Conservation (phyloP, 2,329 filamentous ascomycete genomes). For the Alternaria incomplexa region DNA sequence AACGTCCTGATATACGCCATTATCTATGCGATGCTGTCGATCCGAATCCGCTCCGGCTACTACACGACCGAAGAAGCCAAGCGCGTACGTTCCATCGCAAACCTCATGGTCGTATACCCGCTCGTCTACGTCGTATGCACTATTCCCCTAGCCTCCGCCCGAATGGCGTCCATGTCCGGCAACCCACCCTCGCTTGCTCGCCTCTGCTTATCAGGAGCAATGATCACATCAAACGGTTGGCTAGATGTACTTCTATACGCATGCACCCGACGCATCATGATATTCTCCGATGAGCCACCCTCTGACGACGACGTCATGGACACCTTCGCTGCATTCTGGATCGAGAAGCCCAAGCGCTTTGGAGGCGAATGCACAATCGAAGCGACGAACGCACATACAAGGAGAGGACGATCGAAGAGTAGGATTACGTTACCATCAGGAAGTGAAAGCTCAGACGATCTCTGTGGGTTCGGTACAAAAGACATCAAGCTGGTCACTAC, state of each 20-base stretch:
- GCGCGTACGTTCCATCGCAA: slow-evolving; percentile 51
- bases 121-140: slow-evolving; percentile 74
- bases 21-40: slow-evolving; percentile 50
- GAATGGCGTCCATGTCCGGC: slow-evolving; percentile 68
- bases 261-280: slow-evolving; percentile 61
- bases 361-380: slow-evolving; percentile 56
- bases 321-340: slow-evolving; percentile 45
- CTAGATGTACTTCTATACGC: slow-evolving; percentile 66
- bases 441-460: slow-evolving; percentile 35
- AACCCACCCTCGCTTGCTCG: slow-evolving; percentile 52
- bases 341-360: slow-evolving; percentile 45
- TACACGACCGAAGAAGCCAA: slow-evolving; percentile 42
- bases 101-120: slow-evolving; percentile 71
- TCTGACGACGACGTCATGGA: slow-evolving; percentile 45
- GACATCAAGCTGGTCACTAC: slow-evolving; percentile 47
- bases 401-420: slow-evolving; percentile 16
- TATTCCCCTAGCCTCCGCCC: slow-evolving; percentile 67
- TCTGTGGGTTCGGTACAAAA: slow-evolving; percentile 26
- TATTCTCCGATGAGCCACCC: slow-evolving; percentile 57
- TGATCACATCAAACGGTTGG: slow-evolving; percentile 65
- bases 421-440: slow-evolving; percentile 22
- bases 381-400: slow-evolving; percentile 18
- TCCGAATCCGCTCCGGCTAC: slow-evolving; percentile 47
- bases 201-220: slow-evolving; percentile 60
- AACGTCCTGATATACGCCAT: slow-evolving; percentile 58